Conservation (phyloP, 352 stramenopile species). For the Globisporangium barbulae region DNA sequence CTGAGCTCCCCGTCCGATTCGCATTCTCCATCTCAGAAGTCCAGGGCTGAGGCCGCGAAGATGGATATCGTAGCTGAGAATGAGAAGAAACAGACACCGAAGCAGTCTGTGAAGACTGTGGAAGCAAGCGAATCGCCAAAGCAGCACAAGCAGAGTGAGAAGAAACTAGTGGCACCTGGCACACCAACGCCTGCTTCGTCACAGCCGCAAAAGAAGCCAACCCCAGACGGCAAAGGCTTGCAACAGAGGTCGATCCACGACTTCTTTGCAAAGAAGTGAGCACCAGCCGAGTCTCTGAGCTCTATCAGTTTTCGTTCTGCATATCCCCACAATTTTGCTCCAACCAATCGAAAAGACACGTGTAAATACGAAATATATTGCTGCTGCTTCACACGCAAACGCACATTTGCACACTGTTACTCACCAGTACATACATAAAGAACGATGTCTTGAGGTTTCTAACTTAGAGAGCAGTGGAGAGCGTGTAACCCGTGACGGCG, state of each 20-base stretch:
- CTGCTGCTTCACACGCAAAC: background rate
- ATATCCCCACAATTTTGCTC: background rate
- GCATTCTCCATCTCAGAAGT: background rate
- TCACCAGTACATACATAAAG: background rate
- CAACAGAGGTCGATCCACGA: conserved; percentile 14
- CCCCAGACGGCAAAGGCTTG: background rate
- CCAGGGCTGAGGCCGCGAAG: background rate
- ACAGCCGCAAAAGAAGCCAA: background rate
- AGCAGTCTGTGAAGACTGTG: background rate
- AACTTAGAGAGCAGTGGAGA: background rate
- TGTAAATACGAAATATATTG: conserved; percentile 13
- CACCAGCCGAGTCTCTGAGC: background rate
- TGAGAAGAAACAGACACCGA: background rate
- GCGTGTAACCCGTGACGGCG: background rate
- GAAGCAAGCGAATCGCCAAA: background rate
- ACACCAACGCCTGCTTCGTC: background rate
- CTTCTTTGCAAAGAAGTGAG: conserved; percentile 13
- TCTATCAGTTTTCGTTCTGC: background rate
- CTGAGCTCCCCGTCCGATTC: conserved; percentile 5
- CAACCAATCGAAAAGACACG: background rate
- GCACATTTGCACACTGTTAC: background rate
- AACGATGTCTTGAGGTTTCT: background rate
- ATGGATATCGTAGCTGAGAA: no score
- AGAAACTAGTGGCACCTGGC: background rate
- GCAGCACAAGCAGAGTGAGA: background rate